phyloP scores from a whole-genome alignment of 176 grass and related monocot species.

The Pontederia crassipes region DNA sequence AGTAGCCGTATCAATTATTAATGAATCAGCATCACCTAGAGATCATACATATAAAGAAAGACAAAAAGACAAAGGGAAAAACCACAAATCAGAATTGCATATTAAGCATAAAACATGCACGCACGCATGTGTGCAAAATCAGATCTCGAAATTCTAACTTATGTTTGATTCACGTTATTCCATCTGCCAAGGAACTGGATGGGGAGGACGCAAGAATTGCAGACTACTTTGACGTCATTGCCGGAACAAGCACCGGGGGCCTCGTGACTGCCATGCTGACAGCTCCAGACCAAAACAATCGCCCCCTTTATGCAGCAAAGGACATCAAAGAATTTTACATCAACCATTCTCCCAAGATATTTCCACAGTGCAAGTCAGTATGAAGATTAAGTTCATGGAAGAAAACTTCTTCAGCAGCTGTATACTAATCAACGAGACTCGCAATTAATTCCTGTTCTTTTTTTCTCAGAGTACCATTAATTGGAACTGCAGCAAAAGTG shows the following conservation, averaged over 20 bases:
- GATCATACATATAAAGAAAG: no score
- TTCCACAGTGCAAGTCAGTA: slow-evolving; percentile 59
- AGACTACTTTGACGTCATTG: slow-evolving; percentile 76
- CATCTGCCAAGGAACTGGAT: slow-evolving; percentile 57
- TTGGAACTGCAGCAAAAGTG: slow-evolving; percentile 30
- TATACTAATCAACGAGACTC: neutral
- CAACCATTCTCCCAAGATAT: slow-evolving; percentile 53
- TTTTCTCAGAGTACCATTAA: slow-evolving; percentile 29
- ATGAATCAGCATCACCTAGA: no score
- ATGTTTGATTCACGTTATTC: no score
- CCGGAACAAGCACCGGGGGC: slow-evolving; percentile 83
- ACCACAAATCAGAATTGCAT: no score
- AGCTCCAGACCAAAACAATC: slow-evolving; percentile 41
- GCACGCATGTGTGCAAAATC: no score
- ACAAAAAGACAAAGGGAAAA: no score
- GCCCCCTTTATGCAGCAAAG: slow-evolving; percentile 67
- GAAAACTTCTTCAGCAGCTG: neutral
- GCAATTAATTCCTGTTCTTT: slow-evolving; percentile 15
- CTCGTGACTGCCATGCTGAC: slow-evolving; percentile 67
- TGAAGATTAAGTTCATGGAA: neutral
- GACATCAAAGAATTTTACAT: slow-evolving; percentile 72
- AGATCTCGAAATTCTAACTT: no score
- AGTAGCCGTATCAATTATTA: no score
- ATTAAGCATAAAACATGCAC: no score
- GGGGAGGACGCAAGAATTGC: slow-evolving; percentile 63